Evolutionary conservation across 1,284 basidiomycete genomes (phyloP).

Genomic region (Ustilago crameri): DNA sequence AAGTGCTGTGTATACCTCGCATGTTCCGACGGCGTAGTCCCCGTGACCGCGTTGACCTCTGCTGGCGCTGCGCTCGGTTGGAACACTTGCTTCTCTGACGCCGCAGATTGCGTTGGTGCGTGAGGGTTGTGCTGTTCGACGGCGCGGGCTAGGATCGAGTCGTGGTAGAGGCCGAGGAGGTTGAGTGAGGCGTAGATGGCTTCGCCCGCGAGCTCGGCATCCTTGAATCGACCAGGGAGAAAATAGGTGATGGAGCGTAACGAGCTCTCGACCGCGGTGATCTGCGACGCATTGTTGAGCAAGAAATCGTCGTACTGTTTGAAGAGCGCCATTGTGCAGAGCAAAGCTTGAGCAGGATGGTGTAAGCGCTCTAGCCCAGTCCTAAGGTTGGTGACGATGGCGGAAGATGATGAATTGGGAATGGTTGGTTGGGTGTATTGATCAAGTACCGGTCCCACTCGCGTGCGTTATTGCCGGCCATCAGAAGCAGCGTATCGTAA

Average conservation of each 20-base stretch:
- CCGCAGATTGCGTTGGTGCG: not conserved
- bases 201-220: slow-evolving; percentile 79
- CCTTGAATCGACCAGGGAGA: slow-evolving; percentile 92
- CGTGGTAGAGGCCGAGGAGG: slow-evolving; percentile 70
- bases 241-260: slow-evolving; percentile 92
- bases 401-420: no score
- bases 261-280: slow-evolving; percentile 86
- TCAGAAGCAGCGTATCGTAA: not conserved
- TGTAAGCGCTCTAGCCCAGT: no score
- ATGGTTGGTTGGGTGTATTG: no score
- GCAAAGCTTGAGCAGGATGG: not conserved
- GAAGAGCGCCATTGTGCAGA: slow-evolving; percentile 54
- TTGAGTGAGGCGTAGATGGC: slow-evolving; percentile 69
- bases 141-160: slow-evolving; percentile 68
- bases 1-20: slow-evolving; percentile 69
- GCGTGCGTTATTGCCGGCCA: slow-evolving; percentile 13
- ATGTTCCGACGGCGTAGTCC: slow-evolving; percentile 66
- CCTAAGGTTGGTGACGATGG: no score
- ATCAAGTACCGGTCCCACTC: slow-evolving; percentile 10
- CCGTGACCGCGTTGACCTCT: slow-evolving; percentile 14
- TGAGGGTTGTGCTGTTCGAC: slow-evolving; percentile 44
- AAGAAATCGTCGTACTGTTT: slow-evolving; percentile 64
- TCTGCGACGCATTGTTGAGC: slow-evolving; percentile 64
- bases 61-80: slow-evolving; percentile 5
- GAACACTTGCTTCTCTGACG: slow-evolving; percentile 9